Evolutionary conservation across 2,329 filamentous ascomycete species (phyloP).

Genomic region (Alternaria postmessia): DNA sequence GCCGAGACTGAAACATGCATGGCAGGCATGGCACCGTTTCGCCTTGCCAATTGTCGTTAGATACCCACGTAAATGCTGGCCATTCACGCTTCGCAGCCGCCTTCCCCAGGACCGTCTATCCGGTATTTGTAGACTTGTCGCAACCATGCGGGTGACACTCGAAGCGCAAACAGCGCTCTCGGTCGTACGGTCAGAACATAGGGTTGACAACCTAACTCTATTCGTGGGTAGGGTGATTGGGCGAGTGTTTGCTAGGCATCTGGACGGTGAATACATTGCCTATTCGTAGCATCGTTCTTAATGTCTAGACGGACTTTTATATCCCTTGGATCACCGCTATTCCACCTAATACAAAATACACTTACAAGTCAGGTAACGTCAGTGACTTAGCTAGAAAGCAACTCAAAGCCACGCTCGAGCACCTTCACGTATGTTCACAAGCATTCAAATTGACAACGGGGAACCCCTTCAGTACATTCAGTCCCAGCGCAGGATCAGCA

Average conservation of each 20-base stretch:
- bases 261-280: not conserved
- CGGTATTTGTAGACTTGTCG: slow-evolving; percentile 5
- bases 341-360: not conserved
- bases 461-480: not conserved
- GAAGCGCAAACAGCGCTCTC: not conserved
- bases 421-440: not conserved
- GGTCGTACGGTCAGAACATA: not conserved
- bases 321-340: not conserved
- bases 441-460: not conserved
- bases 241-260: slow-evolving; percentile 4
- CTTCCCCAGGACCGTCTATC: not conserved
- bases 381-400: not conserved
- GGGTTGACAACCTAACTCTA: not conserved
- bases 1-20: not conserved
- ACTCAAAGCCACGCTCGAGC: not conserved
- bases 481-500: not conserved
- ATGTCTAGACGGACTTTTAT: not conserved
- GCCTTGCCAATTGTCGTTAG: slow-evolving; percentile 8
- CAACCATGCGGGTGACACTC: slow-evolving; percentile 6
- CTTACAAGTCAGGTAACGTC: not conserved
- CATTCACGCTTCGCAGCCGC: slow-evolving; percentile 11
- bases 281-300: not conserved
- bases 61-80: slow-evolving; percentile 4
- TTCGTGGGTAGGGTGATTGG: slow-evolving; percentile 2
- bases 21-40: not conserved